phyloP scores from a whole-genome alignment of 2,329 filamentous ascomycete genomes.

The Aspergillus puulaauensis region DNA sequence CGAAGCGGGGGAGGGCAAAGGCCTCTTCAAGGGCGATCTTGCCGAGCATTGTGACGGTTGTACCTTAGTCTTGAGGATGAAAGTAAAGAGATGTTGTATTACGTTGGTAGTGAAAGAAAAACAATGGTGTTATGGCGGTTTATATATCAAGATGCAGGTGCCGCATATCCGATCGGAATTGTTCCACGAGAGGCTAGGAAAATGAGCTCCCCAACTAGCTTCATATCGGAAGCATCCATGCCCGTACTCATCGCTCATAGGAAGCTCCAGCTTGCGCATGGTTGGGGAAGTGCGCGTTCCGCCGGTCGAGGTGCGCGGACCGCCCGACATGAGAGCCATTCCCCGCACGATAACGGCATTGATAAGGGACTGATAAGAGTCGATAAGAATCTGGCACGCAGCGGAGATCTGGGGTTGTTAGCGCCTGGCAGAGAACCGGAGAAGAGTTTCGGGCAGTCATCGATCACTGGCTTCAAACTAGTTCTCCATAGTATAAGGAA shows the following conservation, averaged over 20 bases:
- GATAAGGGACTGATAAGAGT: background rate
- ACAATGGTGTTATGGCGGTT: background rate
- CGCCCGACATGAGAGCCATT: background rate
- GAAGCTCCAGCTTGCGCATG: background rate
- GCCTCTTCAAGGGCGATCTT: slow-evolving; percentile 65
- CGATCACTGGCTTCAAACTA: background rate
- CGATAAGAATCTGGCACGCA: background rate
- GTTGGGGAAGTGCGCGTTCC: background rate
- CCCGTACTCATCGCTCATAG: background rate
- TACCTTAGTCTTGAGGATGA: background rate
- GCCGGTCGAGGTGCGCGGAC: slow-evolving; percentile 8
- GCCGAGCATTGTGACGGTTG: slow-evolving; percentile 49
- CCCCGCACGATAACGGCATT: background rate
- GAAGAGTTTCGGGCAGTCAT: background rate
- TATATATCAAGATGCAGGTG: background rate
- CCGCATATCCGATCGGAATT: background rate
- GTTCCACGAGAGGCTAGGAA: background rate
- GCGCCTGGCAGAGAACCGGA: background rate
- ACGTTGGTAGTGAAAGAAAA: background rate
- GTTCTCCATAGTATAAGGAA: background rate
- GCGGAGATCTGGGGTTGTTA: slow-evolving; percentile 3
- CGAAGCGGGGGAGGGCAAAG: slow-evolving; percentile 59
- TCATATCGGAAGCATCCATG: background rate
- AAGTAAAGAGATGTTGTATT: background rate
- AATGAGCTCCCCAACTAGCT: background rate